These are phyloP conservation scores for Penicillium sp. DNA, from an alignment of 2,329 filamentous ascomycete species.

Conservation along the genomic window DNA sequence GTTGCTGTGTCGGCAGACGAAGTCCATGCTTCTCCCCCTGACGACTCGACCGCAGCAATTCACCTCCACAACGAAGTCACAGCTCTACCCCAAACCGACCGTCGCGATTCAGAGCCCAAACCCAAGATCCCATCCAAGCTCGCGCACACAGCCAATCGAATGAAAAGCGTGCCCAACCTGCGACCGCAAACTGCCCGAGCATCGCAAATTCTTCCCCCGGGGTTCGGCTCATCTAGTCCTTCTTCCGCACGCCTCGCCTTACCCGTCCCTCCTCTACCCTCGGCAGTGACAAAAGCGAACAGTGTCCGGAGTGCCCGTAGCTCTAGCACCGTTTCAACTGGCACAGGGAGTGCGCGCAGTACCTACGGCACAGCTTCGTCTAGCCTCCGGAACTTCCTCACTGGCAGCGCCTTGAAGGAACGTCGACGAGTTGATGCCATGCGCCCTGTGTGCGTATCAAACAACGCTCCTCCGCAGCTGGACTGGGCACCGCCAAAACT, in stretches of 20 bases:
- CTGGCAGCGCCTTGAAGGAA: constrained; percentile 33
- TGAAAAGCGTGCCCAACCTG: constrained; percentile 22
- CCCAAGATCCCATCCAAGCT: constrained; percentile 16
- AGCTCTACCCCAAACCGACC: constrained; percentile 14
- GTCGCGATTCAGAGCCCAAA: constrained; percentile 12
- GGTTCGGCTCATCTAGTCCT: constrained; percentile 26
- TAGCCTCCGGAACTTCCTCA: constrained; percentile 41
- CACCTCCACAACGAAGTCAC: constrained; percentile 18
- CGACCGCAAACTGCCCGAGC: constrained; percentile 34
- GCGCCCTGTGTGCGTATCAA: constrained; percentile 36
- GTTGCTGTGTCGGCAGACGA: constrained; percentile 37
- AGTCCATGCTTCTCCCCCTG: constrained; percentile 24
- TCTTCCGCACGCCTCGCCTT: constrained; percentile 32
- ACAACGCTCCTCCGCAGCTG: constrained; percentile 39
- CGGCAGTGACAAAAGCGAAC: constrained; percentile 31
- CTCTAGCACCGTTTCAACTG: constrained; percentile 41
- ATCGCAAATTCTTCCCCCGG: constrained; percentile 24
- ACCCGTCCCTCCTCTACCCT: constrained; percentile 37
- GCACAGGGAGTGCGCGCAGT: constrained; percentile 40
- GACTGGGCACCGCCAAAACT: constrained; percentile 44
- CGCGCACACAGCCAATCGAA: constrained; percentile 9
- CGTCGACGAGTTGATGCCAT: constrained; percentile 33
- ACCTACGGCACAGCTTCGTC: constrained; percentile 41
- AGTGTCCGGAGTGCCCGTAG: constrained; percentile 44
- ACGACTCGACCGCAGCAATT: constrained; percentile 15